These are phyloP conservation scores for Scalesia atractyloides DNA, from an alignment of 129 eudicot species.

Conservation along the genomic window DNA sequence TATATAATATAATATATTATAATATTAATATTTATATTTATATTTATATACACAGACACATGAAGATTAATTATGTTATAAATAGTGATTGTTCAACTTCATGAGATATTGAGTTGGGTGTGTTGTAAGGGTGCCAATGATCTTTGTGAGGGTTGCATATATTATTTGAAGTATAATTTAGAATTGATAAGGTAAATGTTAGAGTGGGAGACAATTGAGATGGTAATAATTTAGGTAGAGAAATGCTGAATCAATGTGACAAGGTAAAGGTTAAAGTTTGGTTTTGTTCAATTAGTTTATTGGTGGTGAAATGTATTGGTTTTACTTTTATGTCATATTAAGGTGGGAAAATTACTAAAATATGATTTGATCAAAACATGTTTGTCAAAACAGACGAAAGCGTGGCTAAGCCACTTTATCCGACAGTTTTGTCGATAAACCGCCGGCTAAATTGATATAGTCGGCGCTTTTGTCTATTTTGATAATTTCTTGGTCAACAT, in stretches of 20 bases:
- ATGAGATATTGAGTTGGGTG: neutral
- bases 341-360: no score
- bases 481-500: no score
- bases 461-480: no score
- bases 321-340: neutral
- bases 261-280: slow-evolving; percentile 13
- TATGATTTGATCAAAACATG: no score
- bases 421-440: no score
- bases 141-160: slow-evolving; percentile 10
- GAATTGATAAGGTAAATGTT: neutral
- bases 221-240: slow-evolving; percentile 5
- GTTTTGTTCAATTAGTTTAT: neutral
- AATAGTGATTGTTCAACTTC: neutral
- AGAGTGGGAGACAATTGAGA: neutral
- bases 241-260: slow-evolving; percentile 5
- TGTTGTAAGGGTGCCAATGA: neutral
- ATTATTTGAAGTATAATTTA: neutral
- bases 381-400: no score
- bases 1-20: neutral
- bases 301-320: neutral
- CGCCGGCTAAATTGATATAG: no score
- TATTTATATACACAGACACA: neutral
- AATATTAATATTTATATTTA: neutral
- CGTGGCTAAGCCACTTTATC: no score
- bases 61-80: neutral